Base-by-base conservation (phyloP, 176 grass and related monocot species). In the Eleusine coracana region DNA sequence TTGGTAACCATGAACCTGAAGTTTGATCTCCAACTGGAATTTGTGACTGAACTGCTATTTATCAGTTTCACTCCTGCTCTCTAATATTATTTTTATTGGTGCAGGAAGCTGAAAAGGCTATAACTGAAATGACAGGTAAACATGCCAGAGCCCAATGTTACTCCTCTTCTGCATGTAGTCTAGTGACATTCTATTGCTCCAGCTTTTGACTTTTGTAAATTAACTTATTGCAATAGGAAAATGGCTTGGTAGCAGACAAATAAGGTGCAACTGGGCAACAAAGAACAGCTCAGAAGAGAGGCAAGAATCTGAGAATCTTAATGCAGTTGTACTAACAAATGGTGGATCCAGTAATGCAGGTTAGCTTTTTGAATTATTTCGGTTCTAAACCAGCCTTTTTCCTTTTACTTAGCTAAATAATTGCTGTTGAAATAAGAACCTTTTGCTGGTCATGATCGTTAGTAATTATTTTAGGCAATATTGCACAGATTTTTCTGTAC, bases 171-270 rank as follows among this genome's bases (percentile, higher is more conserved):
- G 11, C 13, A 7, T 67, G 28, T 52, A 60, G 18, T 52, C n/a
- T 52, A 18, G 28, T 80, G 51, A 28, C 52, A 60, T 73, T 82
- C n/a, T 77, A 36, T 54, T 44, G 10, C 63, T 62, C n/a, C 23
- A 69, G 68, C 52, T 83, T 62, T 69, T 83, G 68, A 79, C 10
- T 80, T 79, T 21, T 69, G 49, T 20, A 74, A 73, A 38, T 54
- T 64, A 69, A 83, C 63, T 4, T 74, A 16, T 69, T 76, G 12
- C 61, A 44, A 80, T 52, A 92, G 93, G 93, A 52, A 92, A 95
- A 86, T 95, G 93, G 93, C 93, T 95, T 82, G 93, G 93, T 74
- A 95, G 77, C 48, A 89, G 93, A 88, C 93, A 95, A 88, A 95
- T 95, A 75, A 78, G 90, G 38, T 95, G 90, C 70, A 92, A 95